Conservation (phyloP, 805 yeast genomes). For the Starmera amethionina region DNA sequence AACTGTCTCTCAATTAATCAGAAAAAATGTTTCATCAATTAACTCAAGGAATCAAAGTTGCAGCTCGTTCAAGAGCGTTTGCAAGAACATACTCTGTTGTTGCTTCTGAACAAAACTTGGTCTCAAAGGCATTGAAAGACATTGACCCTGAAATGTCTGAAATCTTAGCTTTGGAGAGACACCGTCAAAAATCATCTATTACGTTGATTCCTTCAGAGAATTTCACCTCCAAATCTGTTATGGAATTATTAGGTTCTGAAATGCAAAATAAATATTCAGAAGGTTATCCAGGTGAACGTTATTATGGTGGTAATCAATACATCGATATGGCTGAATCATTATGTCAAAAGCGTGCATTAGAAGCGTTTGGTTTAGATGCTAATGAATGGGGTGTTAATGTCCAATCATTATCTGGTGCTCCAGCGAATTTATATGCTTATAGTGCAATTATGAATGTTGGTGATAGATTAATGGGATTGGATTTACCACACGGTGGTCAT, state of each 20-base stretch:
- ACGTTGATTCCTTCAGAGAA: conserved; percentile 93
- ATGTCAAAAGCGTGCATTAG: conserved; percentile 86
- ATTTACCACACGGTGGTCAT: conserved; percentile 98
- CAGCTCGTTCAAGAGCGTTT: neutral
- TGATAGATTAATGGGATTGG: conserved; percentile 94
- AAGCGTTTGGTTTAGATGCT: conserved; percentile 68
- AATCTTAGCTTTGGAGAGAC: conserved; percentile 66
- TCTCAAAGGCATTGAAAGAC: conserved; percentile 54
- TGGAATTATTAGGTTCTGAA: conserved; percentile 90
- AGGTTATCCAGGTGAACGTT: conserved; percentile 97
- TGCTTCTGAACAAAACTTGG: conserved; percentile 19
- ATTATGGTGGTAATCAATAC: conserved; percentile 95
- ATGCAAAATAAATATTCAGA: conserved; percentile 98
- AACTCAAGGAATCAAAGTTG: neutral
- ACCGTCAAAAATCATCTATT: conserved; percentile 85
- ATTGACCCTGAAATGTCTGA: conserved; percentile 80
- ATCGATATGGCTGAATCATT: conserved; percentile 85
- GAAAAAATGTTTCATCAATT: neutral
- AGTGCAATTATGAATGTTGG: conserved; percentile 82
- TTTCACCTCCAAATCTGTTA: conserved; percentile 90
- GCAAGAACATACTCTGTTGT: neutral
- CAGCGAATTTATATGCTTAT: conserved; percentile 90
- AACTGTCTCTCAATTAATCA: neutral
- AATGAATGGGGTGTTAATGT: conserved; percentile 96
- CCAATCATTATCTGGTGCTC: conserved; percentile 92